These are phyloP conservation scores for Candida silvicultrix DNA, from an alignment of 805 yeast genomes.

Conservation along the genomic window DNA sequence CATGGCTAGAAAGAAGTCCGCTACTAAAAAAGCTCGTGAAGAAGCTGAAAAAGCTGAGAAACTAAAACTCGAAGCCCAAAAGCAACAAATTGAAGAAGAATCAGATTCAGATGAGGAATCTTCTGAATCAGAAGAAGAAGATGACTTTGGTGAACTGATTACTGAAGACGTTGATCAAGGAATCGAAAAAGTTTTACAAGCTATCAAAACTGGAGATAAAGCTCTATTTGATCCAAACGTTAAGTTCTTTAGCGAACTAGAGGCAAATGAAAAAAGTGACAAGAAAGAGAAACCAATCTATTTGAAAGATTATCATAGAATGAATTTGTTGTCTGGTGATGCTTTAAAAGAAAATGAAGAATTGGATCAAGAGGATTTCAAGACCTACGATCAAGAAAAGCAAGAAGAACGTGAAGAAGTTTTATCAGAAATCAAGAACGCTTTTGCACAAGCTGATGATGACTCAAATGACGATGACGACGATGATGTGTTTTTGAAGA, in stretches of 20 bases:
- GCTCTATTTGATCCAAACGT: slow-evolving; percentile 59
- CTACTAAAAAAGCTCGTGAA: slow-evolving; percentile 58
- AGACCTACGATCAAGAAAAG: slow-evolving; percentile 71
- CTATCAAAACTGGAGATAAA: slow-evolving; percentile 65
- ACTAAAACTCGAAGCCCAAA: slow-evolving; percentile 22
- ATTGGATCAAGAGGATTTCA: slow-evolving; percentile 40
- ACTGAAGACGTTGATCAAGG: slow-evolving; percentile 84
- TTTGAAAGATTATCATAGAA: slow-evolving; percentile 88
- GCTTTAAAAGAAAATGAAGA: slow-evolving; percentile 49
- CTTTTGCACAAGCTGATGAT: slow-evolving; percentile 43
- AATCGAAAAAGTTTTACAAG: slow-evolving; percentile 60
- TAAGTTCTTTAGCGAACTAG: slow-evolving; percentile 69
- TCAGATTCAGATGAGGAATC: slow-evolving; percentile 33
- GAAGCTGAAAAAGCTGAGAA: slow-evolving; percentile 13
- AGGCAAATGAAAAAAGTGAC: slow-evolving; percentile 24
- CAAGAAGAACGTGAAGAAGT: slow-evolving; percentile 67
- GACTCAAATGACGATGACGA: slow-evolving; percentile 33
- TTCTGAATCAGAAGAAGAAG: slow-evolving; percentile 62
- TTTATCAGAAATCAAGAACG: slow-evolving; percentile 70
- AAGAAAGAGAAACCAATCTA: slow-evolving; percentile 63
- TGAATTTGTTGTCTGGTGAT: slow-evolving; percentile 66
- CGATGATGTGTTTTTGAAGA: slow-evolving; percentile 49
- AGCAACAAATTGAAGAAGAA: slow-evolving; percentile 25
- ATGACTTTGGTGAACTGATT: slow-evolving; percentile 81
- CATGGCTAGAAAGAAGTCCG: slow-evolving; percentile 88